phyloP scores from a whole-genome alignment of 768 basidiomycete species.

The Tulasnella sp. region DNA sequence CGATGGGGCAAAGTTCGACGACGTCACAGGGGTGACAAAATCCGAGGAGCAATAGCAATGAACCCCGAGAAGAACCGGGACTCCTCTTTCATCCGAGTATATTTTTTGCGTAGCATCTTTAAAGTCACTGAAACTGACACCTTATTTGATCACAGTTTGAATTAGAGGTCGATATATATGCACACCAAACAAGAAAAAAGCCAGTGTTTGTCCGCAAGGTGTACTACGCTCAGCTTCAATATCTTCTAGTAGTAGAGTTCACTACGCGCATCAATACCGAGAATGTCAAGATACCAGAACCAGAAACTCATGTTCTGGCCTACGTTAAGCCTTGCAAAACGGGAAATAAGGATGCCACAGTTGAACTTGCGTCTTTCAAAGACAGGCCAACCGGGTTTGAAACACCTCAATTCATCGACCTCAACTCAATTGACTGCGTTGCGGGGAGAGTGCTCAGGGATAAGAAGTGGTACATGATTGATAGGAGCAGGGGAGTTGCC shows the following conservation, averaged over 20 bases:
- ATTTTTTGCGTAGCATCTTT: neutral
- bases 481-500: neutral
- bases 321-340: constrained; percentile 1
- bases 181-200: neutral
- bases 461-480: neutral
- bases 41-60: neutral
- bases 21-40: neutral
- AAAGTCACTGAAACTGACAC: neutral
- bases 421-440: neutral
- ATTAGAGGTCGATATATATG: neutral
- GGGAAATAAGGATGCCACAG: neutral
- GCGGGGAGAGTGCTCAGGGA: neutral
- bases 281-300: neutral
- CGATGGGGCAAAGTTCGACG: constrained; percentile 12
- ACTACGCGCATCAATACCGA: neutral
- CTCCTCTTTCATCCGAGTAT: constrained; percentile 9
- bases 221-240: neutral
- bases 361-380: neutral
- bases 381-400: neutral
- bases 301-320: neutral
- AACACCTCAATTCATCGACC: no score
- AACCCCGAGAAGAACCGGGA: neutral
- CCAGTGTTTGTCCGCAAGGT: neutral
- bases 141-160: neutral
- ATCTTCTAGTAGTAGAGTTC: neutral